Percentiles rank a stretch among this genome's conserved stretches.
phyloP scores from a whole-genome alignment of 495 filamentous ascomycete species.

The Lichina pygmaea region DNA sequence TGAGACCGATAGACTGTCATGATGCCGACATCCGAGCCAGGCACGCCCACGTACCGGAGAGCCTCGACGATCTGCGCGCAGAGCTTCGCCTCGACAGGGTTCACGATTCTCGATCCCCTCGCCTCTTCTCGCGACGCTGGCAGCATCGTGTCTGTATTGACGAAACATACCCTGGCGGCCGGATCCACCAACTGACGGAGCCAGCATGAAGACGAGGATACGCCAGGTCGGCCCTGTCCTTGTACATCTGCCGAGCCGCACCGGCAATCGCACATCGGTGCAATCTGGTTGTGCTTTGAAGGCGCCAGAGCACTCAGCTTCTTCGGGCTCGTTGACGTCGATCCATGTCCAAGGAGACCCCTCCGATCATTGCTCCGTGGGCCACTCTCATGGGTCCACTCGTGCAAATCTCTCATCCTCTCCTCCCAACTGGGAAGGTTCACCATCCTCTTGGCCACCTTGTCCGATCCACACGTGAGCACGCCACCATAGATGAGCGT shows the following conservation, averaged over 20 bases:
- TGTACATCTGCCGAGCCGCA: too few species aligned
- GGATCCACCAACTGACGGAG: constrained; percentile 50
- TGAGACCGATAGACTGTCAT: constrained; percentile 97
- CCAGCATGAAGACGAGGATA: constrained; percentile 30
- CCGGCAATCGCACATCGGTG: not conserved
- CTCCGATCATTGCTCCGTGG: not conserved
- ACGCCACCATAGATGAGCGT: constrained; percentile 73
- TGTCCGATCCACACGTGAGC: constrained; percentile 63
- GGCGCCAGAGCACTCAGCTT: too few species aligned
- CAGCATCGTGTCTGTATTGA: constrained; percentile 61
- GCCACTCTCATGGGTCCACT: constrained; percentile 14
- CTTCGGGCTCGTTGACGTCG: constrained; percentile 4
- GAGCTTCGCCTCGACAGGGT: constrained; percentile 50
- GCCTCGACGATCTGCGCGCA: constrained; percentile 52
- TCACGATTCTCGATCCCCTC: constrained; percentile 63
- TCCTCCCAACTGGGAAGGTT: constrained; percentile 26
- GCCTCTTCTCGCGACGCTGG: constrained; percentile 36
- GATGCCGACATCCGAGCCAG: constrained; percentile 60
- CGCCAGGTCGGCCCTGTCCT: too few species aligned
- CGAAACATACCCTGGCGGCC: constrained; percentile 43
- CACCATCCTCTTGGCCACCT: constrained; percentile 39
- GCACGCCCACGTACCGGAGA: constrained; percentile 46
- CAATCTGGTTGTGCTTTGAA: not conserved
- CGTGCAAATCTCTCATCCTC: too few species aligned
- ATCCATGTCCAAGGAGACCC: constrained; percentile 10